A percentile compares a stretch with the other conserved stretches of the same genome.
Evolutionary conservation across 768 basidiomycete species (phyloP).

Genomic region (Tubosaeta brunneosetosa): DNA sequence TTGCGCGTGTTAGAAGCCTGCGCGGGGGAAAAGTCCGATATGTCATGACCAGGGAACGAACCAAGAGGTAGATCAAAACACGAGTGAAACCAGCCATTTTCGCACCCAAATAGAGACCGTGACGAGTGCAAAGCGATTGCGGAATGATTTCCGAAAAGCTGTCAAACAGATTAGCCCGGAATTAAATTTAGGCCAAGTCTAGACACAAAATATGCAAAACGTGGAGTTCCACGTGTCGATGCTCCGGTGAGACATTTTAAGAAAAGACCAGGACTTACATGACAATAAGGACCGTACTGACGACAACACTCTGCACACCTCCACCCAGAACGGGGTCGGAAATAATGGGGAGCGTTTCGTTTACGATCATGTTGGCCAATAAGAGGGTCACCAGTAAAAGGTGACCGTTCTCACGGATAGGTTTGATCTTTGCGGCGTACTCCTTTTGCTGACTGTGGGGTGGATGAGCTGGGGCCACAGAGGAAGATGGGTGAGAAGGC

Average conservation of each 20-base stretch:
- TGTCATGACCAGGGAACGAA: conserved; percentile 22
- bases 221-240: not conserved
- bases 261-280: conserved; percentile 52
- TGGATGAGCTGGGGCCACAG: not conserved
- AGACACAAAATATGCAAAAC: not conserved
- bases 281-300: conserved; percentile 81
- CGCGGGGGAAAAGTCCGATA: not conserved
- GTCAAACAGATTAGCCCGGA: conserved; percentile 1
- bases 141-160: conserved; percentile 93
- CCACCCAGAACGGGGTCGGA: conserved; percentile 77
- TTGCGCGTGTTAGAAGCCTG: not conserved
- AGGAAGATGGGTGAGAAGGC: not conserved
- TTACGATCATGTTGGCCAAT: conserved; percentile 88
- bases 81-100: conserved; percentile 75
- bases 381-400: conserved; percentile 78
- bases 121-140: conserved; percentile 86
- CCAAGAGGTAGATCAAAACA: conserved; percentile 63
- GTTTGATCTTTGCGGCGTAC: conserved; percentile 82
- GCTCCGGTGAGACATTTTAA: not conserved
- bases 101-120: conserved; percentile 84
- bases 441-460: conserved; percentile 63
- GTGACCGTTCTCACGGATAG: conserved; percentile 81
- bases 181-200: not conserved
- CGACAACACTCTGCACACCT: conserved; percentile 70
- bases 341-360: conserved; percentile 83